A percentile compares a stretch with the other conserved stretches of the same genome.
These are phyloP conservation scores for Rhinocladiella similis DNA, from an alignment of 2,329 filamentous ascomycete genomes.

Conservation along the genomic window DNA sequence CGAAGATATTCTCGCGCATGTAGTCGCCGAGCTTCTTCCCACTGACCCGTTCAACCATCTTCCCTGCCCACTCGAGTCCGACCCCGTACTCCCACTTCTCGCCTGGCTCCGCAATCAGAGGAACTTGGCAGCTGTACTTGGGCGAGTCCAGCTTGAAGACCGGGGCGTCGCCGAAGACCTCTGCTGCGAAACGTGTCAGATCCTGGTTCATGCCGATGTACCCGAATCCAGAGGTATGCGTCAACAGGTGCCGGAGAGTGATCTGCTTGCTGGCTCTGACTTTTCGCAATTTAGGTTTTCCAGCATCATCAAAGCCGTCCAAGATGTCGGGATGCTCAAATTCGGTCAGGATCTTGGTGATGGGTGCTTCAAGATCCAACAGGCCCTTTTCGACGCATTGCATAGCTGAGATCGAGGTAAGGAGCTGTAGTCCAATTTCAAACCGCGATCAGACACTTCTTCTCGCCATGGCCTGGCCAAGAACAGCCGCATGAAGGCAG, in stretches of 20 bases:
- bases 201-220: not conserved
- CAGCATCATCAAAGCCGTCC: constrained; percentile 40
- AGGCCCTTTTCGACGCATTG: constrained; percentile 55
- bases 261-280: constrained; percentile 12
- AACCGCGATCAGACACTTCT: too few species aligned
- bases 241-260: constrained; percentile 17
- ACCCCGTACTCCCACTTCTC: constrained; percentile 51
- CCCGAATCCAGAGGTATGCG: constrained; percentile 4
- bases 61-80: constrained; percentile 55
- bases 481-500: too few species aligned
- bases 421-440: too few species aligned
- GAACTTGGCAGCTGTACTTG: not conserved
- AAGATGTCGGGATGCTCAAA: constrained; percentile 51
- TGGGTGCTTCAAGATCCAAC: constrained; percentile 47
- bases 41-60: constrained; percentile 50
- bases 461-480: too few species aligned
- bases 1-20: constrained; percentile 47
- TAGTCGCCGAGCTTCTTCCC: constrained; percentile 44
- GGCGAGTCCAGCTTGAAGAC: not conserved
- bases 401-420: not conserved
- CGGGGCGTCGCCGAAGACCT: not conserved
- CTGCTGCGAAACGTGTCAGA: not conserved
- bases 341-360: constrained; percentile 49
- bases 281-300: constrained; percentile 32
- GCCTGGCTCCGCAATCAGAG: constrained; percentile 39